phyloP scores from a whole-genome alignment of 2,329 filamentous ascomycete genomes.

The Sporothrix mexicana region DNA sequence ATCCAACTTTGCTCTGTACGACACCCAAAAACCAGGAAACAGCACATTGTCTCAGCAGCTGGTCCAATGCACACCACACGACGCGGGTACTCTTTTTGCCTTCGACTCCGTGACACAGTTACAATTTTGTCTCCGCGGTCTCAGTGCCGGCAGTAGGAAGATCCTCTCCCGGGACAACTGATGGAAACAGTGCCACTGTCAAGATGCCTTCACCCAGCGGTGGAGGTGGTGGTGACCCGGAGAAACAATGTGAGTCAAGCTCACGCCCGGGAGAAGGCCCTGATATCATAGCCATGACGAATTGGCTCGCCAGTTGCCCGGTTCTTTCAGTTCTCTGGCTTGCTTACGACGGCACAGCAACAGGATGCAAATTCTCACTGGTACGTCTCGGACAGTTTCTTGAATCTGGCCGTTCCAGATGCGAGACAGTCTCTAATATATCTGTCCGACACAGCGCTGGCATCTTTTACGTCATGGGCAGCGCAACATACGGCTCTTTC shows the following conservation, averaged over 20 bases:
- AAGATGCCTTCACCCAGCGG: too few species aligned
- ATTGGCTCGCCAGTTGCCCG: background rate
- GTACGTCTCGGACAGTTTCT: slow-evolving; percentile 8
- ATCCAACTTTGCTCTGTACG: background rate
- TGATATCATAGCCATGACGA: background rate
- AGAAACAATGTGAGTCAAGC: background rate
- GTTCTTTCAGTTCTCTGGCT: background rate
- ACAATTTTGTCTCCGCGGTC: background rate
- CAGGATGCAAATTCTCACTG: too few species aligned
- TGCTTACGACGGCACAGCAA: too few species aligned
- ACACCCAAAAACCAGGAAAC: background rate
- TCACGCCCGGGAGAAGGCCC: background rate
- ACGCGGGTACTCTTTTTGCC: background rate
- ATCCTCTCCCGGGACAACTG: too few species aligned
- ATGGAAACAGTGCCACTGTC: too few species aligned
- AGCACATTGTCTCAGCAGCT: slow-evolving; percentile 8
- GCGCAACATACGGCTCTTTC: background rate
- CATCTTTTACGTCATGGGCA: background rate
- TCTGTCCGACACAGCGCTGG: background rate
- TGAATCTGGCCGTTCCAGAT: slow-evolving; percentile 18
- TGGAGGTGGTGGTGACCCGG: too few species aligned
- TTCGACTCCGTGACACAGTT: background rate
- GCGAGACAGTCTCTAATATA: slow-evolving; percentile 7
- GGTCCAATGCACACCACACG: background rate
- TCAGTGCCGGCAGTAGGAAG: background rate